These are phyloP conservation scores for Leccinellum albellum DNA, from an alignment of 768 basidiomycete species.

Conservation along the genomic window DNA sequence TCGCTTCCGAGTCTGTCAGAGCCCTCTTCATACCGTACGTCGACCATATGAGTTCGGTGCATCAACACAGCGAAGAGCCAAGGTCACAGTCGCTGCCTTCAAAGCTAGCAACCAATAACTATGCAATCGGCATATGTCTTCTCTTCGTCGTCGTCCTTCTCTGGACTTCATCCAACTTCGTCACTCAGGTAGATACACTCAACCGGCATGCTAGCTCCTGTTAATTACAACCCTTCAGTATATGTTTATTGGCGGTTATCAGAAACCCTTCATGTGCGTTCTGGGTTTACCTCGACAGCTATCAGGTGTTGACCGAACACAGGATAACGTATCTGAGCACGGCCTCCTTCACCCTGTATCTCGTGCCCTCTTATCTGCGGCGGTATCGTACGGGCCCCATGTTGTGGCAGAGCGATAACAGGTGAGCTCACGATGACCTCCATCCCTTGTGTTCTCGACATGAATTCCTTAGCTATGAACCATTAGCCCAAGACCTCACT, in stretches of 20 bases:
- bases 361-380: slow-evolving; percentile 56
- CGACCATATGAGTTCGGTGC: slow-evolving; percentile 16
- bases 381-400: slow-evolving; percentile 13
- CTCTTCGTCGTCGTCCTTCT: slow-evolving; percentile 75
- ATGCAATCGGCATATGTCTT: slow-evolving; percentile 59
- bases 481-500: slow-evolving; percentile 16
- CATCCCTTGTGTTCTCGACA: background rate
- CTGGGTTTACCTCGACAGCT: background rate
- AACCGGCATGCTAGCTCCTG: background rate
- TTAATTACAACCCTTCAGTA: slow-evolving; percentile 32
- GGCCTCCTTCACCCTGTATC: slow-evolving; percentile 80
- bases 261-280: slow-evolving; percentile 84
- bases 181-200: slow-evolving; percentile 61
- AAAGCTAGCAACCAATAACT: slow-evolving; percentile 30
- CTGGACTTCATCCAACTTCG: slow-evolving; percentile 87
- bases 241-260: slow-evolving; percentile 63
- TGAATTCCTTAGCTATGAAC: slow-evolving; percentile 22
- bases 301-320: slow-evolving; percentile 2
- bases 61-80: slow-evolving; percentile 12
- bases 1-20: background rate
- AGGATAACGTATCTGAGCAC: slow-evolving; percentile 92
- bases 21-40: background rate
- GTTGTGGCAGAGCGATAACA: slow-evolving; percentile 3
- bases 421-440: slow-evolving; percentile 4
- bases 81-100: slow-evolving; percentile 8